Evolutionary conservation across 208 protist genomes (phyloP).

Genomic region (Acanthamoeba polyphaga): DNA sequence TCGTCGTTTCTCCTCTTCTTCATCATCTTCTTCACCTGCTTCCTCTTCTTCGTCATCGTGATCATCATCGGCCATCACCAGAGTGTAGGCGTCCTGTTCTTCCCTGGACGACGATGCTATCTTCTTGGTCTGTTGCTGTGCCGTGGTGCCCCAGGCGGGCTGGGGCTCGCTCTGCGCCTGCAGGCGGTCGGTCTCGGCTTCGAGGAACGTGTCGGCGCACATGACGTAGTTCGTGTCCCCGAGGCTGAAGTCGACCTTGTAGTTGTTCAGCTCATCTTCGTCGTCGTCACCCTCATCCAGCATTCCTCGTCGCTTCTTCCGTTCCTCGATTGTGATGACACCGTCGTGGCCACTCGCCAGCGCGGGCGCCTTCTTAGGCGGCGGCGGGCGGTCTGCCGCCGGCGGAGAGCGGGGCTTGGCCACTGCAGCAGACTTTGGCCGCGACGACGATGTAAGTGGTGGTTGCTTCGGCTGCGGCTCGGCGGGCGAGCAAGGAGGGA

Average conservation of each 20-base stretch:
- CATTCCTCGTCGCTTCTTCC: background rate
- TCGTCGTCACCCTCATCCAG: background rate
- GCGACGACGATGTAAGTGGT: background rate
- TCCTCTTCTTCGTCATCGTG: background rate
- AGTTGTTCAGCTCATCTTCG: background rate
- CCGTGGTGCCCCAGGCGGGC: too few species aligned
- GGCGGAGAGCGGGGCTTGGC: background rate
- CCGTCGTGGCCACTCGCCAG: background rate
- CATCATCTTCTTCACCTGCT: background rate
- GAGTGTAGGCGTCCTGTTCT: background rate
- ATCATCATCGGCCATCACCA: background rate
- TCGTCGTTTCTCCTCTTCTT: background rate
- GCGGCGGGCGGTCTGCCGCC: background rate
- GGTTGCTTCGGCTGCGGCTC: background rate
- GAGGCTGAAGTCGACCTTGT: background rate
- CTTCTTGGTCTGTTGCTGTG: too few species aligned
- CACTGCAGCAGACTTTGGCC: background rate
- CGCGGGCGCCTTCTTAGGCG: background rate
- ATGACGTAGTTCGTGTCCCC: slow-evolving; percentile 26
- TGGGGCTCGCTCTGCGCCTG: background rate
- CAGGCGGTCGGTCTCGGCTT: background rate
- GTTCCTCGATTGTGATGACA: background rate
- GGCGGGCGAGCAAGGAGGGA: too few species aligned
- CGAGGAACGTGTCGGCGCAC: background rate
- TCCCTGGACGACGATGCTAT: background rate